Conservation (phyloP, 1,284 basidiomycete genomes). For the Ustilago esculenta region DNA sequence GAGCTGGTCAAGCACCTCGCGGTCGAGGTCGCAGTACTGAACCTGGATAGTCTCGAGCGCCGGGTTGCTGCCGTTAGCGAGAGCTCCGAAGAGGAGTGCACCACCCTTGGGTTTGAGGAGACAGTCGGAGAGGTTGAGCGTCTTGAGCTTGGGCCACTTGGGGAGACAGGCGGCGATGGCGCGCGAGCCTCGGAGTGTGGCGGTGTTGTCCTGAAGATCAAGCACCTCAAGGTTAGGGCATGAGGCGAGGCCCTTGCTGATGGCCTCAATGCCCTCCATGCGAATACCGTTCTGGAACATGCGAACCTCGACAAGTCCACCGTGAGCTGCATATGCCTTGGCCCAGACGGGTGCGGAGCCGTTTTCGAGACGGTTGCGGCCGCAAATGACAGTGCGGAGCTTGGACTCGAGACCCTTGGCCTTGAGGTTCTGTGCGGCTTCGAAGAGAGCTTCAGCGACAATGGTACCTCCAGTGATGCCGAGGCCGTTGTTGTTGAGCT, state of each 20-base stretch:
- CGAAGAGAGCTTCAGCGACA: slow-evolving; percentile 83
- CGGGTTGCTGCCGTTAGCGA: slow-evolving; percentile 53
- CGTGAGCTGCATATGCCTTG: slow-evolving; percentile 85
- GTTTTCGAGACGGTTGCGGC: slow-evolving; percentile 92
- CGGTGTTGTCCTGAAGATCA: slow-evolving; percentile 96
- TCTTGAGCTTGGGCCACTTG: slow-evolving; percentile 77
- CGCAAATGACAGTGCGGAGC: slow-evolving; percentile 85
- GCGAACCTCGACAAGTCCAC: slow-evolving; percentile 79
- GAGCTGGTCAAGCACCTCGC: slow-evolving; percentile 53
- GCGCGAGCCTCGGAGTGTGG: slow-evolving; percentile 77
- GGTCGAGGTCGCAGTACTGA: slow-evolving; percentile 64
- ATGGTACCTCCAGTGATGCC: slow-evolving; percentile 89
- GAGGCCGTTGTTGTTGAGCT: slow-evolving; percentile 95
- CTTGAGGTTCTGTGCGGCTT: slow-evolving; percentile 78
- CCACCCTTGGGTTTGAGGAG: slow-evolving; percentile 76
- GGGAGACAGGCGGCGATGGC: slow-evolving; percentile 79
- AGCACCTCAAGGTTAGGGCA: slow-evolving; percentile 79
- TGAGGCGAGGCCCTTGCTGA: slow-evolving; percentile 79
- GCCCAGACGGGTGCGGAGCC: slow-evolving; percentile 86
- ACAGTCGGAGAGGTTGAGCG: slow-evolving; percentile 91
- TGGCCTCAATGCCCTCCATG: slow-evolving; percentile 87
- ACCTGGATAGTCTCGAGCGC: slow-evolving; percentile 58
- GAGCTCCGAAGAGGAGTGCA: slow-evolving; percentile 51
- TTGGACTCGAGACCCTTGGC: slow-evolving; percentile 76
- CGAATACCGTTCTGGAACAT: slow-evolving; percentile 98